Conservation (phyloP, 768 basidiomycete species). For the Suillus hirtellus region DNA sequence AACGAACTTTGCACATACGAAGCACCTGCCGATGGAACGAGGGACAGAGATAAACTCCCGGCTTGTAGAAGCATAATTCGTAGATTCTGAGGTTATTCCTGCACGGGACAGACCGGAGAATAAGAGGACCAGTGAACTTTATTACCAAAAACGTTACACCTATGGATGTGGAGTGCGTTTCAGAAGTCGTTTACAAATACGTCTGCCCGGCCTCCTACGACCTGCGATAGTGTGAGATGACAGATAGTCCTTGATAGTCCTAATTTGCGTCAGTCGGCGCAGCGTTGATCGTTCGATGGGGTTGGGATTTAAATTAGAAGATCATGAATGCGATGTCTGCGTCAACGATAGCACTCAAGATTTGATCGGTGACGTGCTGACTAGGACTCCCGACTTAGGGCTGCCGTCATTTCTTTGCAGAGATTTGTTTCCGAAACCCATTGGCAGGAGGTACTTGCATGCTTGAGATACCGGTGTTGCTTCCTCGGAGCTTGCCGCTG, state of each 20-base stretch:
- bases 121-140: neutral
- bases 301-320: neutral
- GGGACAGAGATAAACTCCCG: neutral
- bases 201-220: neutral
- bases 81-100: neutral
- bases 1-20: neutral
- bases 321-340: neutral
- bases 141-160: neutral
- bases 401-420: neutral
- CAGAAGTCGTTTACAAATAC: neutral
- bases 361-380: neutral
- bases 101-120: neutral
- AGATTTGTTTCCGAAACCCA: constrained; percentile 3
- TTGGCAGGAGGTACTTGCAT: neutral
- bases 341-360: neutral
- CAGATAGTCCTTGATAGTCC: too few relatives aligned
- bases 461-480: neutral
- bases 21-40: neutral
- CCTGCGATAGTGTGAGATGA: neutral
- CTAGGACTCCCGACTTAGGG: neutral
- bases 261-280: neutral
- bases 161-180: neutral
- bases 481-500: neutral
- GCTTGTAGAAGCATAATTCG: neutral
- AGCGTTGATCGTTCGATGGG: neutral